Conservation (phyloP, 495 filamentous ascomycete species). For the Tricharina praecox region DNA sequence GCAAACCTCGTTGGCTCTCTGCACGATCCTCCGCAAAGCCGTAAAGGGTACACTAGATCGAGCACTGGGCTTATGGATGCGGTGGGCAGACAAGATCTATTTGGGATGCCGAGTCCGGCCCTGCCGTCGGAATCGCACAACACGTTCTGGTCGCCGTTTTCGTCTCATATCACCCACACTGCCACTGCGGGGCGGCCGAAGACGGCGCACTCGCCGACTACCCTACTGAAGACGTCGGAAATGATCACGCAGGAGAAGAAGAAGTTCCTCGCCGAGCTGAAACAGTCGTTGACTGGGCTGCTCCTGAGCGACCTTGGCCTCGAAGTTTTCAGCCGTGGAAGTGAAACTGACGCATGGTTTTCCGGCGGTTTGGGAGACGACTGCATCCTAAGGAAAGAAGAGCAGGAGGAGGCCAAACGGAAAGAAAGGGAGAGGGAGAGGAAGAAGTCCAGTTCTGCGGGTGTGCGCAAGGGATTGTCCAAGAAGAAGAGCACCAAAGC, state of each 20-base stretch:
- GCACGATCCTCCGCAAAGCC: conserved; percentile 19
- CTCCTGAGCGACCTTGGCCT: conserved; percentile 80
- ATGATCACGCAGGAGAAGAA: conserved; percentile 35
- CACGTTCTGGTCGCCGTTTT: conserved; percentile 79
- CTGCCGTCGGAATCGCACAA: conserved; percentile 60
- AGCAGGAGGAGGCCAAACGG: conserved; percentile 35
- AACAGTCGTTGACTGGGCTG: conserved; percentile 64
- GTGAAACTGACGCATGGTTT: conserved; percentile 90
- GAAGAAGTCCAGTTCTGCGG: conserved; percentile 19
- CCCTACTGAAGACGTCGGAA: conserved; percentile 21
- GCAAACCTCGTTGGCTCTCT: conserved; percentile 17
- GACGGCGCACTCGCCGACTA: conserved; percentile 23
- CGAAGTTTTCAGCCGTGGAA: conserved; percentile 65
- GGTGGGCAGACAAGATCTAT: conserved; percentile 53
- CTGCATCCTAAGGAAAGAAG: conserved; percentile 58
- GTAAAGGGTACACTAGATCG: conserved; percentile 29
- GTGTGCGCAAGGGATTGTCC: conserved; percentile 35
- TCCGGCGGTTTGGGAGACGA: conserved; percentile 55
- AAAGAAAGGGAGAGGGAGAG: conserved; percentile 24
- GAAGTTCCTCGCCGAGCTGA: conserved; percentile 57
- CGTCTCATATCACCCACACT: conserved; percentile 45
- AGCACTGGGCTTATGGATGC: conserved; percentile 43
- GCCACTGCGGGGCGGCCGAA: conserved; percentile 32
- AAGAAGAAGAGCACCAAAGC: conserved; percentile 41
- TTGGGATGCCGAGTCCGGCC: conserved; percentile 48